A percentile compares a stretch with the other conserved stretches of the same genome.
phyloP scores from a whole-genome alignment of 2,329 filamentous ascomycete genomes.

The Plectosphaerella cucumerina region DNA sequence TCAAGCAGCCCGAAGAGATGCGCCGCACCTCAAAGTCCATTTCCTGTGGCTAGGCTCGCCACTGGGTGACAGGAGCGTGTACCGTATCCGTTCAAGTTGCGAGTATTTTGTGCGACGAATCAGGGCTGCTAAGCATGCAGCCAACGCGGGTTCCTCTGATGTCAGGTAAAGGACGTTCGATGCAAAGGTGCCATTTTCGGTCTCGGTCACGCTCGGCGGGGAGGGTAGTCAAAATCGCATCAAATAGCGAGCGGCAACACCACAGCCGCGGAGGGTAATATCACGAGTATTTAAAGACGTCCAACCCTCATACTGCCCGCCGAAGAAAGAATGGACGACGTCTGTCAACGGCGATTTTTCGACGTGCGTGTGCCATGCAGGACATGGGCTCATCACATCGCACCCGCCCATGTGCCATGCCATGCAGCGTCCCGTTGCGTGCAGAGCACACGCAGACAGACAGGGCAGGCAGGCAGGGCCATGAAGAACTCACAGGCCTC shows the following conservation, averaged over 20 bases:
- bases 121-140: not conserved
- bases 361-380: not conserved
- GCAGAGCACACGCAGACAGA: not conserved
- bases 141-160: not conserved
- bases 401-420: slow-evolving; percentile 2
- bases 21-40: too few species aligned
- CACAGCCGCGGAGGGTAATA: too few species aligned
- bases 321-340: too few species aligned
- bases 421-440: not conserved
- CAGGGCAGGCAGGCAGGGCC: not conserved
- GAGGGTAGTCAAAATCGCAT: not conserved
- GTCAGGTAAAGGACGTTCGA: too few species aligned
- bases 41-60: too few species aligned
- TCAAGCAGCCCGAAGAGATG: too few species aligned
- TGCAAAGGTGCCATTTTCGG: slow-evolving; percentile 2
- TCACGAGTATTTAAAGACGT: too few species aligned
- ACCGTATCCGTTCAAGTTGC: not conserved
- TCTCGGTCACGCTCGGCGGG: not conserved
- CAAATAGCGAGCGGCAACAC: too few species aligned
- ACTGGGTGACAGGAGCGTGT: too few species aligned
- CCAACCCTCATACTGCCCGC: too few species aligned
- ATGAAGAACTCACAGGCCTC: not conserved
- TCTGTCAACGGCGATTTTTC: not conserved
- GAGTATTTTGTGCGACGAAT: not conserved
- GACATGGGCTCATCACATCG: slow-evolving; percentile 5